Conservation (phyloP, 768 basidiomycete species). For the Tylopilus sp. region DNA sequence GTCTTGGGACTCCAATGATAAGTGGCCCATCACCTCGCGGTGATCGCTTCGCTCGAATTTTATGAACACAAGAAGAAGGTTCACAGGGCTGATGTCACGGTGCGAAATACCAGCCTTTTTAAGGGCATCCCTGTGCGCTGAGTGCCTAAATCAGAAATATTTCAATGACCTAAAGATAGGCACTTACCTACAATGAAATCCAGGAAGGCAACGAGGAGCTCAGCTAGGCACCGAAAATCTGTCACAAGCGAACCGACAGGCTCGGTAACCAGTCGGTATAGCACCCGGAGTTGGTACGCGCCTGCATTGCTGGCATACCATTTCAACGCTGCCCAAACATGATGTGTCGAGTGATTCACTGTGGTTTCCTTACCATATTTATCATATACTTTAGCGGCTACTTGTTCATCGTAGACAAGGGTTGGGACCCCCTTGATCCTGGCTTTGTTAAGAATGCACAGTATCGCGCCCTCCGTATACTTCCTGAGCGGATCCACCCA, state of each 20-base stretch:
- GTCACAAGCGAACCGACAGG: too few relatives aligned
- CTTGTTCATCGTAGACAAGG: too few relatives aligned
- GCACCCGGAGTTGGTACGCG: too few relatives aligned
- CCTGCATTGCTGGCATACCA: too few relatives aligned
- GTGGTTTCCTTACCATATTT: too few relatives aligned
- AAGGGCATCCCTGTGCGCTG: neutral
- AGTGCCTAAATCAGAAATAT: neutral
- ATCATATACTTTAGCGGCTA: too few relatives aligned
- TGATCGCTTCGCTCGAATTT: neutral
- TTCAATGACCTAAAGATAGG: neutral
- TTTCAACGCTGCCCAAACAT: too few relatives aligned
- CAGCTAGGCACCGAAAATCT: too few relatives aligned
- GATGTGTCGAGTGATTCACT: too few relatives aligned
- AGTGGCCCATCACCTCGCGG: neutral
- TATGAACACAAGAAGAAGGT: neutral
- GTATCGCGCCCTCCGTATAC: neutral
- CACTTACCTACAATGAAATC: too few relatives aligned
- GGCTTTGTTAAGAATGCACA: neutral
- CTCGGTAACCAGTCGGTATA: too few relatives aligned
- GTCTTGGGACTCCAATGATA: neutral
- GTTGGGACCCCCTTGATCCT: neutral
- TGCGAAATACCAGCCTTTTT: neutral
- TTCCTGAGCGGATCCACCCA: neutral
- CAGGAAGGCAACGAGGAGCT: too few relatives aligned
- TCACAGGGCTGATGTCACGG: neutral